phyloP scores from a whole-genome alignment of 2,329 filamentous ascomycete species.

The Penicillium psychrosexuale region DNA sequence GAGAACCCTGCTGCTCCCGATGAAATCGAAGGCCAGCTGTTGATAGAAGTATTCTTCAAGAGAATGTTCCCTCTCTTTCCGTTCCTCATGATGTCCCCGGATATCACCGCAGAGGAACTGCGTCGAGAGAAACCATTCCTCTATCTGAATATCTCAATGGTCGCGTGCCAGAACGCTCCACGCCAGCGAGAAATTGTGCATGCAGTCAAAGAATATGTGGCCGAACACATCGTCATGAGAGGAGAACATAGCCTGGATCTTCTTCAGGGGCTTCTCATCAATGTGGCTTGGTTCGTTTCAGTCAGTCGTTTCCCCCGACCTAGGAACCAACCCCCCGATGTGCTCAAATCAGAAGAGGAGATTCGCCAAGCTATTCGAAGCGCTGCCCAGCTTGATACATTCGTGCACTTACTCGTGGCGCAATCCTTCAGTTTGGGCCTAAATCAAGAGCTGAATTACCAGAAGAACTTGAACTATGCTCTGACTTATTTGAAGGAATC shows the following conservation, averaged over 20 bases:
- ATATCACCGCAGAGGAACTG: conserved; percentile 17
- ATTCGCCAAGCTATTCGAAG: conserved; percentile 6
- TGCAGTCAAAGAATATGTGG: conserved; percentile 33
- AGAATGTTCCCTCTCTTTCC: conserved; percentile 26
- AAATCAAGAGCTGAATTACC: conserved; percentile 18
- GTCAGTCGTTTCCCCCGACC: conserved; percentile 1
- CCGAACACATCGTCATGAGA: conserved; percentile 44
- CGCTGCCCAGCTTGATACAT: conserved; percentile 49
- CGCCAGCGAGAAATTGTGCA: conserved; percentile 16
- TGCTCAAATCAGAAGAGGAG: not conserved
- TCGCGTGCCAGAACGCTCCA: conserved; percentile 13
- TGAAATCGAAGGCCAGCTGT: conserved; percentile 9
- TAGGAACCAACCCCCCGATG: not conserved
- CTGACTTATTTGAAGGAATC: conserved; percentile 11
- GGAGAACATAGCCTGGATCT: conserved; percentile 45
- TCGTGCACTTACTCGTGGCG: conserved; percentile 50
- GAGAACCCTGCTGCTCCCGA: not conserved
- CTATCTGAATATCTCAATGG: conserved; percentile 20
- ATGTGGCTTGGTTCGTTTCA: conserved; percentile 46
- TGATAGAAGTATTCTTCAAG: conserved; percentile 13
- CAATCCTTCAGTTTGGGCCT: conserved; percentile 51
- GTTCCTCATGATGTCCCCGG: conserved; percentile 22
- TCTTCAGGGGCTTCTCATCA: conserved; percentile 48
- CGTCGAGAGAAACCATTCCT: conserved; percentile 24
- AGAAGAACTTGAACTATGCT: conserved; percentile 10